phyloP scores from a whole-genome alignment of 2,329 filamentous ascomycete species.

The Neurospora sp. region DNA sequence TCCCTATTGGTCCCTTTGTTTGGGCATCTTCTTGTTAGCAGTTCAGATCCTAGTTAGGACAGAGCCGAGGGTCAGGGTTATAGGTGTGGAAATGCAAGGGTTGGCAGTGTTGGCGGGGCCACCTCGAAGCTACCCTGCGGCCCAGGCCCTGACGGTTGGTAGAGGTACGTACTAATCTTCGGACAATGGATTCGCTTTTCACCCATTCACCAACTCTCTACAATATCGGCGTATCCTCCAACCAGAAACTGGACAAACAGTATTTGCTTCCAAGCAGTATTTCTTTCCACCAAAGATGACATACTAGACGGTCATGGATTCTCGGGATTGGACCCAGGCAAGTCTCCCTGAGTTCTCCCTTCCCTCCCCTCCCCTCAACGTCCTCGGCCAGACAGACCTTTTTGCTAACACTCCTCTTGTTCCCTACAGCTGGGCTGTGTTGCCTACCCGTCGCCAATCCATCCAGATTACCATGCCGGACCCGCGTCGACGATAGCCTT shows the following conservation, averaged over 20 bases:
- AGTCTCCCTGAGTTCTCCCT: neutral
- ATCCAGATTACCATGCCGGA: slow-evolving; percentile 51
- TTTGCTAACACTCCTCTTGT: neutral
- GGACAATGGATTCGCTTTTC: neutral
- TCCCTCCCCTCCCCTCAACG: neutral
- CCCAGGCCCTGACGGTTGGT: neutral
- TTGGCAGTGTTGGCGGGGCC: neutral
- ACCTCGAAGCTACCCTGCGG: neutral
- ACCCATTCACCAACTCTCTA: neutral
- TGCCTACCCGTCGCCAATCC: slow-evolving; percentile 62
- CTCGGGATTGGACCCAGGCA: neutral
- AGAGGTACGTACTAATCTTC: neutral
- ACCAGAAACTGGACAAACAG: neutral
- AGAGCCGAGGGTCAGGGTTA: neutral
- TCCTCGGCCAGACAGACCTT: neutral
- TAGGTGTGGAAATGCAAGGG: neutral
- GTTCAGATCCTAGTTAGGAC: neutral
- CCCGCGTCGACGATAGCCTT: slow-evolving; percentile 76
- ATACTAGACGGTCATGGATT: neutral
- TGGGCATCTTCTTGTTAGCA: neutral
- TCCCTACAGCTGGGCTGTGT: slow-evolving; percentile 62
- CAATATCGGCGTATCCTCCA: neutral
- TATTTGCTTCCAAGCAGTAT: neutral
- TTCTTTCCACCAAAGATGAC: neutral
- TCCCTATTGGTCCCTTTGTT: neutral